A percentile compares a stretch with the other conserved stretches of the same genome.
These are phyloP conservation scores for Epipyxis sp. DNA, from an alignment of 108 stramenopile genomes.

Conservation along the genomic window DNA sequence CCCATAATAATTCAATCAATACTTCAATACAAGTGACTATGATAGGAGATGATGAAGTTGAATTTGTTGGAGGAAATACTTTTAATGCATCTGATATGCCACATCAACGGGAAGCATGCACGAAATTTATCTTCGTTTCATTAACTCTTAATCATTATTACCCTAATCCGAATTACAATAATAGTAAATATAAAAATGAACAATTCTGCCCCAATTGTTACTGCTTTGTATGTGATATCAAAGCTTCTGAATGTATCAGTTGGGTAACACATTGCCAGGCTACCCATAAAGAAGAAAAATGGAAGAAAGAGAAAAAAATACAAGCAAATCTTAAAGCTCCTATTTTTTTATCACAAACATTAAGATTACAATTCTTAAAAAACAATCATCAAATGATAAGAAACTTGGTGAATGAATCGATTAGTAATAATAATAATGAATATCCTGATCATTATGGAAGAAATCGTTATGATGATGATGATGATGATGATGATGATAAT, in stretches of 20 bases:
- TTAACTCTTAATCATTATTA: too few relatives aligned
- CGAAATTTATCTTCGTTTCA: neutral
- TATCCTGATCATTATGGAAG: too few relatives aligned
- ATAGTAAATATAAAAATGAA: too few relatives aligned
- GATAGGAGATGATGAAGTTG: neutral
- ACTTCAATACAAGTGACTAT: neutral
- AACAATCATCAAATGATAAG: too few relatives aligned
- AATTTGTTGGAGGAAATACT: conserved; percentile 21
- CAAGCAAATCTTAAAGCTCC: neutral
- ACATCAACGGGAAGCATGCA: conserved; percentile 26
- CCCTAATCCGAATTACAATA: too few relatives aligned
- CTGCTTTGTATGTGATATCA: conserved; percentile 28
- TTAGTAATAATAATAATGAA: too few relatives aligned
- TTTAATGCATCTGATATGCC: conserved; percentile 26
- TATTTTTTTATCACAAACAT: too few relatives aligned
- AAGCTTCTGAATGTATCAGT: neutral
- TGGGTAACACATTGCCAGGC: conserved; percentile 31
- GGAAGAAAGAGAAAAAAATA: neutral
- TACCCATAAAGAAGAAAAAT: neutral
- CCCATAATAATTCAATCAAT: too few relatives aligned
- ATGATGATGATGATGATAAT: too few relatives aligned
- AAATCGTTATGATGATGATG: too few relatives aligned
- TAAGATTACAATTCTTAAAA: too few relatives aligned
- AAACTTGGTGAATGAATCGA: too few relatives aligned
- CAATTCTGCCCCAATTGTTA: conserved; percentile 33